Percentiles rank a stretch among this genome's conserved stretches.
These are phyloP conservation scores for Carallia brachiata DNA, from an alignment of 345 rosid species.

Conservation along the genomic window DNA sequence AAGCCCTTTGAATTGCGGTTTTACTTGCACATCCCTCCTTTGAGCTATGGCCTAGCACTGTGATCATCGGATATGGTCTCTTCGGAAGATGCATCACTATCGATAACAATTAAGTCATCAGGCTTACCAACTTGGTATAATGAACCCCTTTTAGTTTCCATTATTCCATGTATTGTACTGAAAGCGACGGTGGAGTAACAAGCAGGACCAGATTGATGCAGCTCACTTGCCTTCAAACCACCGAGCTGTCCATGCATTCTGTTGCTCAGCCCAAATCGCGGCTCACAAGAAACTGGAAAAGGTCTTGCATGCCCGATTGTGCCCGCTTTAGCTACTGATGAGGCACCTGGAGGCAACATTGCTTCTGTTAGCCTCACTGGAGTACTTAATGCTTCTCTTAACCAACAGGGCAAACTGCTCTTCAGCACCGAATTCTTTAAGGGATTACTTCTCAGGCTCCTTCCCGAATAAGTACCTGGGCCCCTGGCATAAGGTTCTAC, in stretches of 20 bases:
- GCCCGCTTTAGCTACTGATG: constrained; percentile 16
- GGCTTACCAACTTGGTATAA: constrained; percentile 9
- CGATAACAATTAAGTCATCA: constrained; percentile 29
- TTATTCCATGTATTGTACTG: constrained; percentile 12
- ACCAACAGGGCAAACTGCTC: constrained; percentile 42
- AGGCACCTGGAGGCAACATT: constrained; percentile 9
- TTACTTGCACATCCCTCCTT: neutral
- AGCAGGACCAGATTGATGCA: constrained; percentile 13
- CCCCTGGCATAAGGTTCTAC: constrained; percentile 10
- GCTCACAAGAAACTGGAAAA: constrained; percentile 10
- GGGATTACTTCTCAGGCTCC: constrained; percentile 1
- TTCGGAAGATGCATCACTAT: constrained; percentile 48
- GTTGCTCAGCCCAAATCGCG: constrained; percentile 5
- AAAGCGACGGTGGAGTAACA: constrained; percentile 2
- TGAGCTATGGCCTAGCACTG: constrained; percentile 19
- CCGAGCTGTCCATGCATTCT: constrained; percentile 4
- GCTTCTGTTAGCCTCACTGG: constrained; percentile 25
- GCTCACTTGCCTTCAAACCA: constrained; percentile 2
- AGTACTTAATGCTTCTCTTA: constrained; percentile 34
- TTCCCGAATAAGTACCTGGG: constrained; percentile 1
- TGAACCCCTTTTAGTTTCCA: constrained; percentile 6
- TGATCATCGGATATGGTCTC: constrained; percentile 53
- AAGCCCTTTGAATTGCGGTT: neutral
- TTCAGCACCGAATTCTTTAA: constrained; percentile 11
- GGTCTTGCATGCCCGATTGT: constrained; percentile 9